Evolutionary conservation across 768 basidiomycete genomes (phyloP).

Genomic region (Roridomyces roridus): DNA sequence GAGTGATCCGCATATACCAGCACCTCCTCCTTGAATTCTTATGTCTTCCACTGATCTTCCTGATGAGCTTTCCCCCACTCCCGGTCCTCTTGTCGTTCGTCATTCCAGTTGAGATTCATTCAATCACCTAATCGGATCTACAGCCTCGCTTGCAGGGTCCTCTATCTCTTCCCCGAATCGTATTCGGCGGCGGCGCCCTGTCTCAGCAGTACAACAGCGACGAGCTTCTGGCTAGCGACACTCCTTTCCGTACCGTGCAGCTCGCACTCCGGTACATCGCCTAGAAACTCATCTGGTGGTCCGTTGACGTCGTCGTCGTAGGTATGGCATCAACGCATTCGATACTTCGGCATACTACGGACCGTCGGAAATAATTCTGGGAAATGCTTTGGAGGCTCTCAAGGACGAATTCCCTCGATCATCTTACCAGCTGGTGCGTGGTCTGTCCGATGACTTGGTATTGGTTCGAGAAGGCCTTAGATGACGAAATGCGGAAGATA

Average conservation of each 20-base stretch:
- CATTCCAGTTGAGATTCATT: background rate
- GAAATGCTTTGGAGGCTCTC: conserved; percentile 66
- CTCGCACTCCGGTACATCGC: conserved; percentile 72
- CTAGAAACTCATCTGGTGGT: background rate
- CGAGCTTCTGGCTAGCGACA: conserved; percentile 57
- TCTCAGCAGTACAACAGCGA: conserved; percentile 71
- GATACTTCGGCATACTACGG: conserved; percentile 87
- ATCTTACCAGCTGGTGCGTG: conserved; percentile 73
- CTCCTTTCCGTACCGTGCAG: conserved; percentile 70
- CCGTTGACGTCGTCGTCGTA: conserved; percentile 33
- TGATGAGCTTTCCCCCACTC: conserved; percentile 40
- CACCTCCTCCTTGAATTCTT: no score
- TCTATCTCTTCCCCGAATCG: conserved; percentile 51
- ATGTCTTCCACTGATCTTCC: conserved; percentile 26
- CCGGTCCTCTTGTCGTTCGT: conserved; percentile 49
- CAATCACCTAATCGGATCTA: background rate
- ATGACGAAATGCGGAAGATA: conserved; percentile 90
- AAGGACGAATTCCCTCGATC: conserved; percentile 75
- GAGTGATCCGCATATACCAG: no score
- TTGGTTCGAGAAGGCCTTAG: conserved; percentile 39
- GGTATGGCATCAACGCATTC: conserved; percentile 82
- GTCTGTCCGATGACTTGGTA: background rate
- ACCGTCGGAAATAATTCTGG: conserved; percentile 78
- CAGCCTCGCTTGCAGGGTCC: conserved; percentile 42
- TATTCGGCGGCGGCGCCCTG: conserved; percentile 78